These are phyloP conservation scores for Didymella lethalis DNA, from an alignment of 2,329 filamentous ascomycete species.

Conservation along the genomic window DNA sequence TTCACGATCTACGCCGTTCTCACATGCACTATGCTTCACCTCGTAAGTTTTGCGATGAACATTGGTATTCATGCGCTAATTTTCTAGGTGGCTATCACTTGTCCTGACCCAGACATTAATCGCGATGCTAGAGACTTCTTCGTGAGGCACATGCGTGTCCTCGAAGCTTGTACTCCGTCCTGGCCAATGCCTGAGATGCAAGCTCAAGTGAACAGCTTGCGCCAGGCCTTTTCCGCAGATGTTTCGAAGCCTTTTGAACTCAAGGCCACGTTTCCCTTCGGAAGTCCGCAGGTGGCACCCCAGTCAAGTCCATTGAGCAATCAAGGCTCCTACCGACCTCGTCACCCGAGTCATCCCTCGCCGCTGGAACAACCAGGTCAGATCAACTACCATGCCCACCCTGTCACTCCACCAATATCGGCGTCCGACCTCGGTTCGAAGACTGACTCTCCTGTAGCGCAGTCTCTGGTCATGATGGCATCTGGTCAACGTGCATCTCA, in stretches of 20 bases:
- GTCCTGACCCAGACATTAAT: slow-evolving; percentile 88
- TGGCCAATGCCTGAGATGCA: slow-evolving; percentile 93
- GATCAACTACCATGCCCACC: slow-evolving; percentile 72
- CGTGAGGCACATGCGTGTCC: slow-evolving; percentile 88
- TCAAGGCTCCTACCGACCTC: slow-evolving; percentile 59
- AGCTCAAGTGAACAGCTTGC: slow-evolving; percentile 85
- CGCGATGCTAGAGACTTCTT: slow-evolving; percentile 87
- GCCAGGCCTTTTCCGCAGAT: slow-evolving; percentile 91
- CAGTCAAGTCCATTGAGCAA: slow-evolving; percentile 68
- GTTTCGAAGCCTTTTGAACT: slow-evolving; percentile 84
- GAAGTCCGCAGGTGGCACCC: slow-evolving; percentile 73
- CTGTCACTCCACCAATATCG: slow-evolving; percentile 83
- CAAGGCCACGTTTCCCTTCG: slow-evolving; percentile 86
- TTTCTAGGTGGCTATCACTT: slow-evolving; percentile 83
- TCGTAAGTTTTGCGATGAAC: slow-evolving; percentile 68
- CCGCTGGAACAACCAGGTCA: slow-evolving; percentile 62
- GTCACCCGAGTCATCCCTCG: slow-evolving; percentile 56
- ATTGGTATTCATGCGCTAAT: slow-evolving; percentile 22
- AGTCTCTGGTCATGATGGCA: slow-evolving; percentile 76
- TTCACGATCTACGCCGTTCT: slow-evolving; percentile 94
- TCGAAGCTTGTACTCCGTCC: slow-evolving; percentile 81
- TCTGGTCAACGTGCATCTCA: slow-evolving; percentile 60
- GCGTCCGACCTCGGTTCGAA: slow-evolving; percentile 75
- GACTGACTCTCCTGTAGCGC: slow-evolving; percentile 76
- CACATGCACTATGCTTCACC: slow-evolving; percentile 89